Conservation (phyloP, 2,329 filamentous ascomycete genomes). For the Emydomyces testavorans region DNA sequence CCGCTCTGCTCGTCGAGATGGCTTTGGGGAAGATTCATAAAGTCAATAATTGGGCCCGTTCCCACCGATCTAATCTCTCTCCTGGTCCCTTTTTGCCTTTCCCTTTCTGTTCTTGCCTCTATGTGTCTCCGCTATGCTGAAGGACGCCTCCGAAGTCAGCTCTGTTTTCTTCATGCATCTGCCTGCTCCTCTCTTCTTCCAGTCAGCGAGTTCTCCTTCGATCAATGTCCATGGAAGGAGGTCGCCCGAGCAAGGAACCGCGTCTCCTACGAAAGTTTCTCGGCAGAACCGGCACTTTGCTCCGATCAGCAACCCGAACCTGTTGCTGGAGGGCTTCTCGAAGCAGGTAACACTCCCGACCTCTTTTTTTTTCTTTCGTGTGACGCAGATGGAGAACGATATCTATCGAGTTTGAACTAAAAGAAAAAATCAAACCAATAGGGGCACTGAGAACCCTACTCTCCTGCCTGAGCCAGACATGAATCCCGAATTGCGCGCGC, state of each 20-base stretch:
- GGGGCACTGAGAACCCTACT: constrained; percentile 2
- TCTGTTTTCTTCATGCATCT: background rate
- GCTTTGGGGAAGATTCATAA: constrained; percentile 7
- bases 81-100: too few relatives aligned
- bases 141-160: background rate
- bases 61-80: too few relatives aligned
- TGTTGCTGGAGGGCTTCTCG: constrained; percentile 5
- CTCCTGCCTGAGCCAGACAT: constrained; percentile 6
- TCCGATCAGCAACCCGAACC: constrained; percentile 9
- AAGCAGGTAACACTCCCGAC: constrained; percentile 5
- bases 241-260: background rate
- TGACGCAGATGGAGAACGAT: background rate
- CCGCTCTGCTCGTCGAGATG: background rate
- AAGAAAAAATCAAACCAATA: background rate
- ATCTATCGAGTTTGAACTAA: constrained; percentile 5
- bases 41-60: constrained; percentile 3
- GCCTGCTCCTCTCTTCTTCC: background rate
- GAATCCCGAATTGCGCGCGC: constrained; percentile 14
- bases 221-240: background rate
- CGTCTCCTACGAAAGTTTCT: constrained; percentile 5
- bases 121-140: background rate
- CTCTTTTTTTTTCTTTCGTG: background rate
- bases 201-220: background rate
- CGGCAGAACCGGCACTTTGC: background rate
- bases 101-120: background rate